Base-by-base conservation (phyloP, 345 rosid genomes). In the Sonneratia alba region DNA sequence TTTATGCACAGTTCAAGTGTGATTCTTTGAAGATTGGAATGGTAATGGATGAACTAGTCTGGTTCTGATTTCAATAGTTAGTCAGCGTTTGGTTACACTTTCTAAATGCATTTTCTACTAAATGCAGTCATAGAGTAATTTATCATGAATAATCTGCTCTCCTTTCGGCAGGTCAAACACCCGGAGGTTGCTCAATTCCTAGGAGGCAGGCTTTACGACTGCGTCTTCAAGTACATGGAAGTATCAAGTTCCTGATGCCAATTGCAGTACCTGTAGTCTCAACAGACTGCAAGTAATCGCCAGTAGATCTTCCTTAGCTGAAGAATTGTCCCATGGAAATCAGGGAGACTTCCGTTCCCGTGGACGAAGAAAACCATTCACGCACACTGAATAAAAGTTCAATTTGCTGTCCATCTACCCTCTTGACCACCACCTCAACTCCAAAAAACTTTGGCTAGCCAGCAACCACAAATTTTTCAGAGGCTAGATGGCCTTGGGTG, bases 111-210 rank as follows among this genome's bases (percentile, higher is more conserved):
- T 42, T 68, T 68, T 45, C 37, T 15, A 27, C 7, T 3, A 62
- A 62, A 62, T 34, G 66, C 38, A 32, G 32, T 3, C 32, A 1
- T 24, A n/a, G 37, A 62, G 38, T 24, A 62, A 27, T 9, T 3
- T 15, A 38, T 67, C 16, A 40, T 21, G 42, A 10, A 21, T 27
- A 42, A 67, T 63, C 38, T 63, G 38, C 48, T 19, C 63, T 36
- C 67, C 15, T 4, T 36, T 59, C 69, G 53, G 75, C 84, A 96
- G 99, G 99, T 96, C 70, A 96, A 96, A 80, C 99, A 96, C 83
- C 86, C 82, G 11, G 99, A 96, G 80, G 99, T 96, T 75, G 98
- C 98, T 12, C 91, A 96, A 85, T 96, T 96, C 82, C 96, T 96
- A 0, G 99, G 98, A 72, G 99, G 99, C 47, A 81, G 96, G 79